phyloP scores from a whole-genome alignment of 257 asterid species.

The Solanum bulbocastanum region DNA sequence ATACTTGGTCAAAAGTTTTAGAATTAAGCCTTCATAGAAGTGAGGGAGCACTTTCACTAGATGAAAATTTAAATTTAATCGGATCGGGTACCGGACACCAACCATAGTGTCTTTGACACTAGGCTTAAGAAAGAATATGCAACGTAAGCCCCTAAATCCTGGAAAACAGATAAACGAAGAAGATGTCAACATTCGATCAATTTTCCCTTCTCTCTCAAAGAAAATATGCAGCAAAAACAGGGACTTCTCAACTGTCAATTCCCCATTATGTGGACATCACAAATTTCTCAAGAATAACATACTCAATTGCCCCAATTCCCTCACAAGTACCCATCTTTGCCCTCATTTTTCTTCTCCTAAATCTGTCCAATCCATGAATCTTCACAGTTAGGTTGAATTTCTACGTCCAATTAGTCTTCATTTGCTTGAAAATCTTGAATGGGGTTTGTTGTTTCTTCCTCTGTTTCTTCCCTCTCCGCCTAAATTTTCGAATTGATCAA shows the following conservation, averaged over 20 bases:
- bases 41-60: no score
- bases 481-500: slow-evolving; percentile 10
- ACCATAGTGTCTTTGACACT: background rate
- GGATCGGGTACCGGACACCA: no score
- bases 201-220: background rate
- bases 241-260: background rate
- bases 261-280: background rate
- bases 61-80: no score
- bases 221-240: background rate
- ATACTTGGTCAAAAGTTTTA: no score
- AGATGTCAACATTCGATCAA: background rate
- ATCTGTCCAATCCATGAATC: background rate
- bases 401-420: slow-evolving; percentile 21
- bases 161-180: background rate
- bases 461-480: background rate
- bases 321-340: background rate
- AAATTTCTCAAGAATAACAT: background rate
- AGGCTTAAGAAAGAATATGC: background rate
- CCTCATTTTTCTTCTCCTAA: background rate
- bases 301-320: background rate
- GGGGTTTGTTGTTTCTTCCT: slow-evolving; percentile 1
- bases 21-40: no score
- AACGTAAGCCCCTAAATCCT: background rate
- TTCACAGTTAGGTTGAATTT: slow-evolving; percentile 57
- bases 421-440: background rate